These are phyloP conservation scores for Ascocoryne sarcoides DNA, from an alignment of 2,329 filamentous ascomycete species.

Conservation along the genomic window DNA sequence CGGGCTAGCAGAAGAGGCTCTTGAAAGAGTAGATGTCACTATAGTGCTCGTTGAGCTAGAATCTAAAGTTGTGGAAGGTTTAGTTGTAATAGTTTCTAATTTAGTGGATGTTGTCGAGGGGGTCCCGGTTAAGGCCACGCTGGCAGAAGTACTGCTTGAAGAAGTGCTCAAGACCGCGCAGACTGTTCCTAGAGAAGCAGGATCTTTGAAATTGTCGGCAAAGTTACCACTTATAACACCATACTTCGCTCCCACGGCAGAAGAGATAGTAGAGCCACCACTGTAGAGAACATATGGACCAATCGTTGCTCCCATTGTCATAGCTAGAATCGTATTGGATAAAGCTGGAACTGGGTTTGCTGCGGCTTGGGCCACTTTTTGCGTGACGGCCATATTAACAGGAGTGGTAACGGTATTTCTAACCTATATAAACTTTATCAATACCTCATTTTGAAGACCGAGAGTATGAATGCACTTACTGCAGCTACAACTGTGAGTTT, in stretches of 20 bases:
- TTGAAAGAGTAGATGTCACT: conserved; percentile 4
- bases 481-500: conserved; percentile 23
- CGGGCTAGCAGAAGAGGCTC: conserved; percentile 10
- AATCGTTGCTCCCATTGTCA: conserved; percentile 17
- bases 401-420: conserved; percentile 13
- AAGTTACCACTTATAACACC: conserved; percentile 22
- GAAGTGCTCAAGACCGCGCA: conserved; percentile 33
- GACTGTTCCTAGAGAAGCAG: conserved; percentile 35
- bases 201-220: conserved; percentile 41
- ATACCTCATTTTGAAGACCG: not conserved
- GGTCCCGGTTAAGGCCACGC: not conserved
- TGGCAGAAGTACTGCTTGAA: conserved; percentile 3
- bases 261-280: conserved; percentile 12
- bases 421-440: conserved; percentile 11
- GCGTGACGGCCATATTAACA: conserved; percentile 13
- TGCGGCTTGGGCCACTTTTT: conserved; percentile 15
- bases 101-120: conserved; percentile 1
- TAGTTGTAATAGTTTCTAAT: too few relatives aligned
- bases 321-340: conserved; percentile 11
- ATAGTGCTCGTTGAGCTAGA: conserved; percentile 1
- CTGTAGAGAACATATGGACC: conserved; percentile 23
- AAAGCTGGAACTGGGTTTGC: conserved; percentile 18
- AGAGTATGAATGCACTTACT: conserved; percentile 8
- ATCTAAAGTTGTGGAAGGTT: too few relatives aligned
- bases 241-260: conserved; percentile 17